Evolutionary conservation across 106 monocot genomes (phyloP).

Genomic region (Dendrobium huoshanense): DNA sequence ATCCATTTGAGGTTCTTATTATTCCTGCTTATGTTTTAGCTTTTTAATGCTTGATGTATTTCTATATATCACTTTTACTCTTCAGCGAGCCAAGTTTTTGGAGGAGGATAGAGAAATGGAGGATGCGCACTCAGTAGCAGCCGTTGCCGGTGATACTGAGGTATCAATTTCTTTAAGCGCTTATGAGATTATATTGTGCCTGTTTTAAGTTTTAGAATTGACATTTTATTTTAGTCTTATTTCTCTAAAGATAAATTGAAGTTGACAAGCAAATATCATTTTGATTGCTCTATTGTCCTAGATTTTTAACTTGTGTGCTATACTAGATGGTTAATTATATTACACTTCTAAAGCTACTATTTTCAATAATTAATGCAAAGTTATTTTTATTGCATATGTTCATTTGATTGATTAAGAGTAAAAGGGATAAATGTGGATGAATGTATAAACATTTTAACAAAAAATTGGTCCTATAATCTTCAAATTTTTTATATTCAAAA

Average conservation of each 20-base stretch:
- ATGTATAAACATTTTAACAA: background rate
- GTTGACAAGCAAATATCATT: background rate
- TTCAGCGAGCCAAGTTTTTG: constrained; percentile 80
- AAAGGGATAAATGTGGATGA: background rate
- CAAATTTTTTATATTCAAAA: too few relatives aligned
- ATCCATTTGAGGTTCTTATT: constrained; percentile 66
- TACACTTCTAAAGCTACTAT: background rate
- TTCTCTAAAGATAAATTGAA: background rate
- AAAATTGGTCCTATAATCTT: too few relatives aligned
- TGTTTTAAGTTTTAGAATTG: constrained; percentile 1
- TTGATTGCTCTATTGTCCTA: background rate
- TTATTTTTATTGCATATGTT: background rate
- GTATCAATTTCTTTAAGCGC: constrained; percentile 16
- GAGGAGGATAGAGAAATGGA: constrained; percentile 88
- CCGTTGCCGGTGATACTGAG: constrained; percentile 81
- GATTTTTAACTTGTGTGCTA: too few relatives aligned
- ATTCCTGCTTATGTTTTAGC: background rate
- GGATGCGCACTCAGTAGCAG: constrained; percentile 88
- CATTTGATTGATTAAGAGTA: background rate
- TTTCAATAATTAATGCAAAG: background rate
- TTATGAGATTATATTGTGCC: background rate
- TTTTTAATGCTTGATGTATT: constrained; percentile 4
- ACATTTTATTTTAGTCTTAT: background rate
- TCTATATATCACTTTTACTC: background rate
- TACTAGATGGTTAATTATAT: too few relatives aligned